A percentile compares a stretch with the other conserved stretches of the same genome.
phyloP scores from a whole-genome alignment of 495 filamentous ascomycete genomes.

The Tirmania nivea region DNA sequence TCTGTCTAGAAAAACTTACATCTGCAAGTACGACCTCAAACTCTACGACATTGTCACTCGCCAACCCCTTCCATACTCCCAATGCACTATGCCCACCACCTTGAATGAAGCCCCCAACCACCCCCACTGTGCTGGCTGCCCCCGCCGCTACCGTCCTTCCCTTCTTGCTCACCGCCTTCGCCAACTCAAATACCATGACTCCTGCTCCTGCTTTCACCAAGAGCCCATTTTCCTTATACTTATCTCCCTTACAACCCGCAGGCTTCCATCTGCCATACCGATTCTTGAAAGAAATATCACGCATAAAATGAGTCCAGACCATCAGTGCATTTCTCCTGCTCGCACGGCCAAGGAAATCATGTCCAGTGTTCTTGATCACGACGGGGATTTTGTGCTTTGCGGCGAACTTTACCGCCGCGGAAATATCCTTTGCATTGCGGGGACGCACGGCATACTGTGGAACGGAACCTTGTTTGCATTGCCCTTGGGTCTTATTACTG shows the following conservation, averaged over 20 bases:
- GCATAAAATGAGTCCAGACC: slow-evolving; percentile 30
- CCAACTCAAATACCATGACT: slow-evolving; percentile 11
- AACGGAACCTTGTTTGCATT: slow-evolving; percentile 17
- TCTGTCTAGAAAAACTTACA: slow-evolving; percentile 14
- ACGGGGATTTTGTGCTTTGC: slow-evolving; percentile 13
- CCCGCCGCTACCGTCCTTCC: slow-evolving; percentile 17
- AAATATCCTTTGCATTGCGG: slow-evolving; percentile 12
- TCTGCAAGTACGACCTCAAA: slow-evolving; percentile 22
- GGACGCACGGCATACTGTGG: slow-evolving; percentile 18
- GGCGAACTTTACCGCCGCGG: slow-evolving; percentile 18
- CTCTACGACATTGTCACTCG: slow-evolving; percentile 22
- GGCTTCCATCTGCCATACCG: slow-evolving; percentile 2
- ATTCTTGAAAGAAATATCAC: slow-evolving; percentile 20
- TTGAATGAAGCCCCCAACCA: slow-evolving; percentile 20
- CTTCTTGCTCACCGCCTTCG: slow-evolving; percentile 7
- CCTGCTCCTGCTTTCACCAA: slow-evolving; percentile 18
- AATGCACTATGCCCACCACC: slow-evolving; percentile 20
- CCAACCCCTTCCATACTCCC: slow-evolving; percentile 21
- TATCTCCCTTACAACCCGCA: slow-evolving; percentile 3
- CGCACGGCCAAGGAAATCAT: slow-evolving; percentile 17
- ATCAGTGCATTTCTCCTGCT: slow-evolving; percentile 25
- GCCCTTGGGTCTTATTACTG: background rate
- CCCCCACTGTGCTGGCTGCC: slow-evolving; percentile 18
- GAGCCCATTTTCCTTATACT: slow-evolving; percentile 1
- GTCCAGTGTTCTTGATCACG: slow-evolving; percentile 21